Evolutionary conservation across 768 basidiomycete species (phyloP).

Genomic region (Mycena alexandri): DNA sequence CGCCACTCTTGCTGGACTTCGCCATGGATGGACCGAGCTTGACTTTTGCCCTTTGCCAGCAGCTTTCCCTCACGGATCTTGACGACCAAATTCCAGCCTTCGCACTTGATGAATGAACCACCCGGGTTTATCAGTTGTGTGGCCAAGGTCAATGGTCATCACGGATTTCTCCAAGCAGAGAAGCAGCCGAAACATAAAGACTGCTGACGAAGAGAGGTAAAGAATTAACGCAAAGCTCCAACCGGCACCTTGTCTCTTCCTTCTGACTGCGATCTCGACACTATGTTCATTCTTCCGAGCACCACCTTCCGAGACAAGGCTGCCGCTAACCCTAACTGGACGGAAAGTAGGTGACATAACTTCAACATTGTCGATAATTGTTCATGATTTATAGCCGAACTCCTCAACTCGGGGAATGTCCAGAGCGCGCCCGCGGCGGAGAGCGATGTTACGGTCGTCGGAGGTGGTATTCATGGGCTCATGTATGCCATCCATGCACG

Average conservation of each 20-base stretch:
- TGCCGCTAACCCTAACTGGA: conserved; percentile 32
- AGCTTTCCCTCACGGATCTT: too few relatives aligned
- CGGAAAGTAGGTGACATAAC: conserved; percentile 24
- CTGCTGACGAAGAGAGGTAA: too few relatives aligned
- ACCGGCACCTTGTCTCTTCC: background rate
- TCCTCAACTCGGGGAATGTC: conserved; percentile 21
- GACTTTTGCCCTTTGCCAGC: too few relatives aligned
- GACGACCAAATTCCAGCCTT: too few relatives aligned
- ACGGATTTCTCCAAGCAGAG: too few relatives aligned
- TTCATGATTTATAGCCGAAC: background rate
- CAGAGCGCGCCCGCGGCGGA: conserved; percentile 7
- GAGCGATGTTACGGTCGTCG: conserved; percentile 25
- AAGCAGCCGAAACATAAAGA: too few relatives aligned
- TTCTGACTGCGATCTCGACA: background rate
- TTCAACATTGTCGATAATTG: background rate
- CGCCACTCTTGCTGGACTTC: too few relatives aligned
- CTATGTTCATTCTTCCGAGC: conserved; percentile 29
- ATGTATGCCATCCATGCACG: conserved; percentile 22
- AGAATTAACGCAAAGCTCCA: background rate
- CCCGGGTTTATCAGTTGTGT: too few relatives aligned
- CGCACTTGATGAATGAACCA: too few relatives aligned
- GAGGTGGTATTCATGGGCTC: conserved; percentile 26
- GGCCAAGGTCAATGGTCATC: too few relatives aligned
- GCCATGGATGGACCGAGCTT: too few relatives aligned
- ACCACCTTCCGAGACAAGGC: conserved; percentile 31